Base-by-base conservation (phyloP, 164 flowering plant species). In the Tetracentron sinense region DNA sequence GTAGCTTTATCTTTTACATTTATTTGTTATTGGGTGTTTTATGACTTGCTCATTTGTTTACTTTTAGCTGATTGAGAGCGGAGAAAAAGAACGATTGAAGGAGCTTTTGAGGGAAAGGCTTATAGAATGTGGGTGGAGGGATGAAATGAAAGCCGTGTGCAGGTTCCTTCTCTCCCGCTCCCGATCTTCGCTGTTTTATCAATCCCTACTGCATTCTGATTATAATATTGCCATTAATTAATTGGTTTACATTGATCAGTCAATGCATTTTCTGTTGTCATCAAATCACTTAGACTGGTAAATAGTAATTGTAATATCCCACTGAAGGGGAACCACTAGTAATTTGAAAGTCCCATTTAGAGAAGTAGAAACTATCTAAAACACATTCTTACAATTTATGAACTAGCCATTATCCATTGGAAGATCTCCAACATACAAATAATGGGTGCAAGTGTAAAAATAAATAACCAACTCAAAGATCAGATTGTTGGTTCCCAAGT, bases 21-120 rank as follows among this genome's bases (percentile, higher is more conserved):
- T 57, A 17, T 69, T 58, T 26, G 33, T 54, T 31, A 23, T 30
- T n/a, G 49, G 29, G 26, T 50, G 22, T 52, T 48, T 55, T 28
- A 23, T 51, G 7, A 19, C 15, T 48, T 59, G 51, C 19, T 42
- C 28, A 10, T 48, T 65, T 62, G 54, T 4, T 30, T 21, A 14
- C 20, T 35, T 23, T 22, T 42, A 90, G 97, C 57, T 94, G 74
- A 83, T 87, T 19, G 96, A 90, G 76, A 94, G 91, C 54, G 98
- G 98, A 3, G 98, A 94, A 56, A 90, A 89, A 63, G 98, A 94
- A 71, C 63, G 89, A 57, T 61, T 89, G 69, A 90, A 74, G 87
- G 96, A 94, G 82, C 88, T 90, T 42, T 68, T 90, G 77, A 85
- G 91, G 79, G 97, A 94, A 64, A 83, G 97, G 86, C 93, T 94